Evolutionary conservation across 106 monocot genomes (phyloP), one percentile per base, ranked within the genome.

Genomic region (Alisma plantagoaquatica): DNA sequence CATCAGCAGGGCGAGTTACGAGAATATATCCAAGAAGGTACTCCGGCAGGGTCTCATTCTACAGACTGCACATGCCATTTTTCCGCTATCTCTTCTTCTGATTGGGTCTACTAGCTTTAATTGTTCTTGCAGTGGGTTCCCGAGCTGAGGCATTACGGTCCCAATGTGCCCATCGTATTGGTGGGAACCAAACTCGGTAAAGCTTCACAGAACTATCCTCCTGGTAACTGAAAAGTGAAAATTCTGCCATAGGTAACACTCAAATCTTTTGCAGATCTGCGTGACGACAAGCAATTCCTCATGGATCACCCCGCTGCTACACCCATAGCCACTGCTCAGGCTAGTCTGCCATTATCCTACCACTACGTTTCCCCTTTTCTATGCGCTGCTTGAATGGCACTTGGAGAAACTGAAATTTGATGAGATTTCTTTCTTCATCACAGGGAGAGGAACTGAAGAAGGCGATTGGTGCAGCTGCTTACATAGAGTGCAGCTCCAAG

Each of bases 11-110:
- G 73, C 86, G 8, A 81, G 86, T 72, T 86, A 77, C 63, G 80
- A 86, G 49, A 86, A 86, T 28, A 77, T 86, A 12, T 60, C 62
- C 70, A 86, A 80, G 53, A 86, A 86, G 80, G 86, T 86, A n/a
- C n/a, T n/a, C n/a, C n/a, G n/a, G n/a, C n/a, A n/a, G n/a, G n/a
- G n/a, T n/a, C n/a, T n/a, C n/a, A n/a, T n/a, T n/a, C n/a, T n/a
- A n/a, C n/a, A n/a, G n/a, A n/a, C n/a, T n/a, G n/a, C n/a, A n/a
- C n/a, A n/a, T n/a, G n/a, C n/a, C n/a, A n/a, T n/a, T n/a, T n/a
- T n/a, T n/a, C n/a, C n/a, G n/a, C n/a, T n/a, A n/a, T n/a, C n/a
- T n/a, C n/a, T n/a, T n/a, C n/a, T n/a, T n/a, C n/a, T n/a, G n/a
- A n/a, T n/a, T n/a, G n/a, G n/a, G n/a, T n/a, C n/a, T n/a, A n/a